Percentiles rank a stretch among this genome's conserved stretches.
These are phyloP conservation scores for Colletotrichum spaethianum DNA, from an alignment of 2,329 filamentous ascomycete species.

Conservation along the genomic window DNA sequence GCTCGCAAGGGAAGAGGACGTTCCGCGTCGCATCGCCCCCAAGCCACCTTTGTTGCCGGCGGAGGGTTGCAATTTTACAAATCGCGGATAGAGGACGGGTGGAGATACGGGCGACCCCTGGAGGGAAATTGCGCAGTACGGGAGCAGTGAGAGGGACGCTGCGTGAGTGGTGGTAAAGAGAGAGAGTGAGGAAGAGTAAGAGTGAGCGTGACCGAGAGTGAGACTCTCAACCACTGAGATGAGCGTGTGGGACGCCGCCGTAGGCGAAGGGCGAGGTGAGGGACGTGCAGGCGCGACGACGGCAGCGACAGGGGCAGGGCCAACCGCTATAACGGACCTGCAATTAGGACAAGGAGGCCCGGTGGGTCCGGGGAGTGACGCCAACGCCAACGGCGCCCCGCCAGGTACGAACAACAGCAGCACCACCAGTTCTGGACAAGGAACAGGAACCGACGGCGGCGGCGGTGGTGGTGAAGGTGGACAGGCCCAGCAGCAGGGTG, in stretches of 20 bases:
- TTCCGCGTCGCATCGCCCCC: neutral
- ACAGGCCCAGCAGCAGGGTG: neutral
- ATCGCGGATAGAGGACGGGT: neutral
- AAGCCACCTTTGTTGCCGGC: neutral
- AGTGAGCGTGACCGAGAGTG: neutral
- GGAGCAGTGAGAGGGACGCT: neutral
- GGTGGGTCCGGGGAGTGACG: conserved; percentile 20
- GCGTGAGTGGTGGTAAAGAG: neutral
- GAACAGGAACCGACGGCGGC: no score
- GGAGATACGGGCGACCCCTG: conserved; percentile 3
- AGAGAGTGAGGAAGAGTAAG: neutral
- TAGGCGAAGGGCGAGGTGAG: neutral
- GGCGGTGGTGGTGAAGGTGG: no score
- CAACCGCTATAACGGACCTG: conserved; percentile 20
- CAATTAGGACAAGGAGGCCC: conserved; percentile 34
- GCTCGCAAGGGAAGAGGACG: neutral
- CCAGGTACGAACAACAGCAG: neutral
- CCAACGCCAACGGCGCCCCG: neutral
- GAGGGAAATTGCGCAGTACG: neutral
- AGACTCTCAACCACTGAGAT: neutral
- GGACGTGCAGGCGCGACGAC: neutral
- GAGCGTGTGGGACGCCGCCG: conserved; percentile 3
- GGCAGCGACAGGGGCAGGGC: conserved; percentile 21
- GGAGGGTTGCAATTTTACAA: neutral
- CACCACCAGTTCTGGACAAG: neutral